Evolutionary conservation across 352 stramenopile genomes (phyloP).

Genomic region (Phytopythium cucurbitacearum): DNA sequence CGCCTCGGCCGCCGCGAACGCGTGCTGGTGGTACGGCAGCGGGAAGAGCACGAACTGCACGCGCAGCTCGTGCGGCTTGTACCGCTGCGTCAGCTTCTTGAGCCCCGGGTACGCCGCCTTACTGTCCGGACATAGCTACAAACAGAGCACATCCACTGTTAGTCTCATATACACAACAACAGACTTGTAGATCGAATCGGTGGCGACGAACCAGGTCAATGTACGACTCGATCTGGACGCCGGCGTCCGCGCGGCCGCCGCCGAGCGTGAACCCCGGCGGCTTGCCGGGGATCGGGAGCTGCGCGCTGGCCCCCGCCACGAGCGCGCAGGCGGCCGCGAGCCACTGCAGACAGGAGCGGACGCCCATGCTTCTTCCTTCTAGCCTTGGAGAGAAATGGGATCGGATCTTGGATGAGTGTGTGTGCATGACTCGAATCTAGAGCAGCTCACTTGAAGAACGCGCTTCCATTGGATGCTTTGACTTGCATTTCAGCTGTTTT

Average conservation of each 20-base stretch:
- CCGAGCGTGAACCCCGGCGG: slow-evolving; percentile 64
- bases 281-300: slow-evolving; percentile 54
- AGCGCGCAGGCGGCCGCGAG: slow-evolving; percentile 10
- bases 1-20: slow-evolving; percentile 58
- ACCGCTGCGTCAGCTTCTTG: slow-evolving; percentile 53
- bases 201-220: slow-evolving; percentile 56
- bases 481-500: no score
- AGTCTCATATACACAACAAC: slow-evolving; percentile 7
- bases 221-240: slow-evolving; percentile 80
- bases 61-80: slow-evolving; percentile 51
- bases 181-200: background rate
- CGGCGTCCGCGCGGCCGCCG: slow-evolving; percentile 38
- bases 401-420: background rate
- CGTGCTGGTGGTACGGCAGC: slow-evolving; percentile 75
- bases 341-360: slow-evolving; percentile 11
- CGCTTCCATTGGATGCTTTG: background rate
- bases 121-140: slow-evolving; percentile 71
- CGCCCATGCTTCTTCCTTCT: background rate
- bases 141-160: background rate
- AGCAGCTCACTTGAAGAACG: background rate
- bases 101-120: slow-evolving; percentile 63
- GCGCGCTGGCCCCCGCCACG: slow-evolving; percentile 14
- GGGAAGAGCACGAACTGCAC: slow-evolving; percentile 74
- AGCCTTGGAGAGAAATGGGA: background rate
- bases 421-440: no score